These are phyloP conservation scores for Chalaropsis ovoidea DNA, from an alignment of 2,329 filamentous ascomycete genomes.

Conservation along the genomic window DNA sequence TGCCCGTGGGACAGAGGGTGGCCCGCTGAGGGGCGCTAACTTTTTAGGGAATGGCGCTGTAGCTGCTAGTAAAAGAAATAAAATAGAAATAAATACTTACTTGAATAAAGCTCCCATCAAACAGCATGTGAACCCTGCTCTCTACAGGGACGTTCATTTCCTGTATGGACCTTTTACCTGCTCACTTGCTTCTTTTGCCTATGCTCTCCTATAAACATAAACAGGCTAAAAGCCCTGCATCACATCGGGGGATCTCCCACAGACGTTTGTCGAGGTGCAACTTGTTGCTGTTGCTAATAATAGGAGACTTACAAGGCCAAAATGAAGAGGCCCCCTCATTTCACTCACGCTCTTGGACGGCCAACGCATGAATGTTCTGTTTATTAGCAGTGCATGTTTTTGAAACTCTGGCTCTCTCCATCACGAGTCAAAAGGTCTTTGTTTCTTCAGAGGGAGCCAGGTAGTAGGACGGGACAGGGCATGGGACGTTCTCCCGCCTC, in stretches of 20 bases:
- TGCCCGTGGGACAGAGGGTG: background rate
- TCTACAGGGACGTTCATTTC: background rate
- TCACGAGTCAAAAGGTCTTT: too few relatives aligned
- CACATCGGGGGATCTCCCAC: background rate
- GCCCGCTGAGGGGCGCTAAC: background rate
- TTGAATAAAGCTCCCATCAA: background rate
- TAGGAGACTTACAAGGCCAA: background rate
- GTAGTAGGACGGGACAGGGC: too few relatives aligned
- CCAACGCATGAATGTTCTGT: background rate
- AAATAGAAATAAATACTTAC: background rate
- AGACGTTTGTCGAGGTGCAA: background rate
- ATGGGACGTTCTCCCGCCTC: too few relatives aligned
- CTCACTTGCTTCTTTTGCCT: background rate
- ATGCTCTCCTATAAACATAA: background rate
- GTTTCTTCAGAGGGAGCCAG: too few relatives aligned
- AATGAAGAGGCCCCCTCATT: background rate
- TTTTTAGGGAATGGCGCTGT: background rate
- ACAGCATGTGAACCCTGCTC: background rate
- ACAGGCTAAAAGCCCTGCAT: background rate
- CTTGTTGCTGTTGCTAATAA: background rate
- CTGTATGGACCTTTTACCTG: conserved; percentile 11
- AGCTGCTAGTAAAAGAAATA: background rate
- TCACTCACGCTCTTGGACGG: background rate
- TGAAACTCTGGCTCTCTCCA: too few relatives aligned
- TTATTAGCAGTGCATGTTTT: background rate